Base-by-base conservation (phyloP, 2,329 filamentous ascomycete species). In the Escovopsis sp. region DNA sequence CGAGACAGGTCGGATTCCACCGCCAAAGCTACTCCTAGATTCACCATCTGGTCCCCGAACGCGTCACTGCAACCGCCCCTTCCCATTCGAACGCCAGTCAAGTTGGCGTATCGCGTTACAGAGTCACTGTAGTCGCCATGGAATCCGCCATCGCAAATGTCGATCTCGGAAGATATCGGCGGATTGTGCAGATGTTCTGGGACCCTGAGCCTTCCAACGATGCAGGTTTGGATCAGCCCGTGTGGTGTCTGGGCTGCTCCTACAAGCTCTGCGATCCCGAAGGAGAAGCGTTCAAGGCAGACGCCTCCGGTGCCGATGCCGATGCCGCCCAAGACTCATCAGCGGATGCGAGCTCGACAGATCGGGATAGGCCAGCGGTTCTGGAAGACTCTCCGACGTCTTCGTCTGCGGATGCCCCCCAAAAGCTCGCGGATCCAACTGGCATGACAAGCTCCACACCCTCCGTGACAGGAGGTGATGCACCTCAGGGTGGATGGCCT, bases 131-230 rank as follows among this genome's bases (percentile, higher is more conserved):
- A 13, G 14, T n/a, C 40, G 45, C 29, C 41, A 63, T 62, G 58
- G 58, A 63, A 48, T 56, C 53, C 25, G 53, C 57, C 37, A 56
- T 69, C 47, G 65, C 67, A 31, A 78, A 72, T 43, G 75, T 83
- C 43, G 84, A 94, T 54, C 67, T 93, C 45, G 76, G 83, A 51
- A 81, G 83, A 51, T 71, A 71, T 46, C 84, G 85, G 61, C 82
- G 83, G 48, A 78, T 95, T 52, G 80, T 95, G 45, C 84, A 89
- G 63, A 86, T 84, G 65, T 81, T 96, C 55, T 94, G 87, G 81
- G 88, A 95, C 52, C 86, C 87, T 0, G 79, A 88, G 48, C 88
- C 87, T 6, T 76, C 74, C 47, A 94, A 95, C 63, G 79, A 94
- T 57, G 68, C 78, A 43, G 59, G 65, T 44, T 70, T 72, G 32